These are phyloP conservation scores for Luzula sylvatica DNA, from an alignment of 176 grass and related monocot species.

Conservation along the genomic window DNA sequence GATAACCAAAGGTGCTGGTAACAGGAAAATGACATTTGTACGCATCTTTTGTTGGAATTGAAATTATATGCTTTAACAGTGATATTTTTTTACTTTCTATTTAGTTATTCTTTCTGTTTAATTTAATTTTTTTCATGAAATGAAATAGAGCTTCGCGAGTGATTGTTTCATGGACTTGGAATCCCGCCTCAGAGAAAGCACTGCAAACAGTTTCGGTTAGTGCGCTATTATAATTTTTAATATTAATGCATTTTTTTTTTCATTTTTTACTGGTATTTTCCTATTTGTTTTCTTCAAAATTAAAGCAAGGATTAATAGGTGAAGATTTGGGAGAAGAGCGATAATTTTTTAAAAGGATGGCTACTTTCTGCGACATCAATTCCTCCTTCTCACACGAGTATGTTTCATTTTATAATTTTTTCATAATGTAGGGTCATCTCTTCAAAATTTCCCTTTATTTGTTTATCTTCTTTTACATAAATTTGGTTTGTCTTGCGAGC, in stretches of 20 bases:
- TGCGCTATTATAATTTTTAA: constrained; percentile 31
- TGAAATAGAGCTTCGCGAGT: constrained; percentile 77
- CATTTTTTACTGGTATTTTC: constrained; percentile 2
- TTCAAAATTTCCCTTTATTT: not conserved
- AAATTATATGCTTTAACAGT: no score
- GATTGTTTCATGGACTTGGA: constrained; percentile 91
- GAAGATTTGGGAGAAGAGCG: constrained; percentile 83
- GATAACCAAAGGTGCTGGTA: no score
- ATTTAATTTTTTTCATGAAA: not conserved
- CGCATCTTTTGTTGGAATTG: no score
- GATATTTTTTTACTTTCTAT: constrained; percentile 11
- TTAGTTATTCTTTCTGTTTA: not conserved
- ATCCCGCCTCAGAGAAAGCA: constrained; percentile 99
- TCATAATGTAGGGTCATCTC: not conserved
- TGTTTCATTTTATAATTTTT: not conserved
- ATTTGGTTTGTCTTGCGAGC: constrained; percentile 54
- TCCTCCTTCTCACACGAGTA: constrained; percentile 73
- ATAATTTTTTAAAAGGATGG: constrained; percentile 70
- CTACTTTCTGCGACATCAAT: constrained; percentile 67
- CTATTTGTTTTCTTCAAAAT: not conserved
- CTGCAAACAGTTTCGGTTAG: constrained; percentile 86
- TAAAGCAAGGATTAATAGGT: constrained; percentile 92
- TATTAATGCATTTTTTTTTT: constrained; percentile 10
- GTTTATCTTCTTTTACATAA: constrained; percentile 35
- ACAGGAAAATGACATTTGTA: no score